These are phyloP conservation scores for Phylloporus sp. DNA, from an alignment of 768 basidiomycete species.

Conservation along the genomic window DNA sequence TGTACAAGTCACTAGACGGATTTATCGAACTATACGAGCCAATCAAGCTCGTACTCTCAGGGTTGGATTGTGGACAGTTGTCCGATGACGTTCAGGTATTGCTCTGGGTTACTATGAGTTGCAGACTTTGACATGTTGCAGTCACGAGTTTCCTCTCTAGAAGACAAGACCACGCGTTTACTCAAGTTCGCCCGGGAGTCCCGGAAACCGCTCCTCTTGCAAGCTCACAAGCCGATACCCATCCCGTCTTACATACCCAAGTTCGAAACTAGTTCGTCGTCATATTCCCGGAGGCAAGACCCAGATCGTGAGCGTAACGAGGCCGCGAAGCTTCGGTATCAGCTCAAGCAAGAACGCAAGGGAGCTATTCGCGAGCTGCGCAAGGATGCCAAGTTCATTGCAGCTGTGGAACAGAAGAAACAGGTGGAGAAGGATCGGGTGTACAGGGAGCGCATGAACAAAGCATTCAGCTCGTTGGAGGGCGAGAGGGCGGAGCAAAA, in stretches of 20 bases:
- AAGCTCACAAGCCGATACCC: conserved; percentile 94
- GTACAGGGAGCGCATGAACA: conserved; percentile 82
- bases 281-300: conserved; percentile 74
- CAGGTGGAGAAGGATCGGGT: conserved; percentile 77
- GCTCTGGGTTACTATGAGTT: background rate
- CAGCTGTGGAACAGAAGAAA: conserved; percentile 77
- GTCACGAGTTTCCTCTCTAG: conserved; percentile 42
- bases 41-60: conserved; percentile 50
- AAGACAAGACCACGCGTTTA: conserved; percentile 52
- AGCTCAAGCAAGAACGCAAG: conserved; percentile 94
- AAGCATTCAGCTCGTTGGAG: conserved; percentile 70
- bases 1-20: conserved; percentile 72
- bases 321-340: conserved; percentile 73
- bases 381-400: conserved; percentile 93
- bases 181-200: conserved; percentile 68
- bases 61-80: conserved; percentile 43
- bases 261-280: conserved; percentile 75
- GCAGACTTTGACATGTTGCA: conserved; percentile 27
- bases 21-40: conserved; percentile 86
- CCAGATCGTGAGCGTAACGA: conserved; percentile 91
- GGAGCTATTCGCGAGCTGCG: conserved; percentile 94
- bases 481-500: conserved; percentile 94
- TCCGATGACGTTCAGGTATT: conserved; percentile 53
- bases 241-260: conserved; percentile 92
- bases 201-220: conserved; percentile 75